Evolutionary conservation across 2,329 filamentous ascomycete species (phyloP), one percentile per base, ranked within the genome.

Genomic region (Fusarium aywerte): DNA sequence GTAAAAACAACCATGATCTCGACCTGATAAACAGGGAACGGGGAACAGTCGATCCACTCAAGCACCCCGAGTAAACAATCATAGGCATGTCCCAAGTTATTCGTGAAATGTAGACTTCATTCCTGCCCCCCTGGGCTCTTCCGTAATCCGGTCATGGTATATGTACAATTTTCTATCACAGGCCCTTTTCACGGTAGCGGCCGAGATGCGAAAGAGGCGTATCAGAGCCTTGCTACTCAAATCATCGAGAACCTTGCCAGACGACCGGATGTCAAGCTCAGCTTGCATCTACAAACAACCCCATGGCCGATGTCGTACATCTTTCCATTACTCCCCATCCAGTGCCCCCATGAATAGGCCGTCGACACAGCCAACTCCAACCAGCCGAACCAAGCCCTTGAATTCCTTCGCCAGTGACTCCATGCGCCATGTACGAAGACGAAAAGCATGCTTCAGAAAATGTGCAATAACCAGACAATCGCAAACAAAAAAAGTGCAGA

Each of bases 131-230:
- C 74, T 69, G 65, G 62, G 58, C 58, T 73, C 65, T 70, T 68
- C 69, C 75, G 72, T 76, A 72, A 71, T 73, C 74, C 74, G 64
- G 76, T 77, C 77, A 77, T 76, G 74, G 74, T 75, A 77, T 79
- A 80, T 80, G 76, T 80, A 80, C 79, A 80, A 71, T 75, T 76
- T 77, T 76, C 73, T 72, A 72, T 73, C 76, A 76, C 71, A 53
- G 63, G 67, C 65, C 56, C 62, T 57, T 61, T 67, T 60, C 69
- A 68, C 65, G 55, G 65, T 67, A 40, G 65, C 57, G 69, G 65
- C 58, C 69, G 57, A 65, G 57, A 73, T 70, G 65, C 54, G 60
- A 57, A 45, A 62, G 60, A 54, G 55, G 58, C 58, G 27, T 43
- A 52, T 49, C 57, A 40, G 59, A 47, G 66, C 61, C 49, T 62